These are phyloP conservation scores for Xylariaceae sp. DNA, from an alignment of 2,329 filamentous ascomycete species.

Conservation along the genomic window DNA sequence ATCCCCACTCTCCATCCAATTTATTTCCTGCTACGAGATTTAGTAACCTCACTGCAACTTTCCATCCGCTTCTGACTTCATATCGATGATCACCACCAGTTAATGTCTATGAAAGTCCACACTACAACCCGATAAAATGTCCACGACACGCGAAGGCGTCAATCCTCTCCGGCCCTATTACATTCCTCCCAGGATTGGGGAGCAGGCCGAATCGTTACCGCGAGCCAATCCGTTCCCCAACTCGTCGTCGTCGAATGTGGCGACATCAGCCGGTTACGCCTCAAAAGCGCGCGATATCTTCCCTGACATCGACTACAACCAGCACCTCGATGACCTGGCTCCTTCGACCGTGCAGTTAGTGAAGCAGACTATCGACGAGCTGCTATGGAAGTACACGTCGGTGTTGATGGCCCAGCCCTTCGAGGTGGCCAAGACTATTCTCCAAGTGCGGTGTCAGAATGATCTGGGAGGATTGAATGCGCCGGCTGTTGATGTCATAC, in stretches of 20 bases:
- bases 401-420: slow-evolving; percentile 91
- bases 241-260: slow-evolving; percentile 38
- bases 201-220: slow-evolving; percentile 40
- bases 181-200: slow-evolving; percentile 60
- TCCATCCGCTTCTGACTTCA: not conserved
- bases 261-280: slow-evolving; percentile 38
- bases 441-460: slow-evolving; percentile 67
- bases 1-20: slow-evolving; percentile 2
- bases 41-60: not conserved
- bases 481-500: slow-evolving; percentile 26
- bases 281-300: slow-evolving; percentile 77
- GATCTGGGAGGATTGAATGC: slow-evolving; percentile 37
- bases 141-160: slow-evolving; percentile 43
- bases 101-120: slow-evolving; percentile 8
- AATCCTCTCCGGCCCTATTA: slow-evolving; percentile 59
- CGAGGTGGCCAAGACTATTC: slow-evolving; percentile 88
- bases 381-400: slow-evolving; percentile 86
- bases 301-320: slow-evolving; percentile 85
- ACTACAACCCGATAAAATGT: slow-evolving; percentile 9
- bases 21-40: not conserved
- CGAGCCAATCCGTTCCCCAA: slow-evolving; percentile 43
- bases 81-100: not conserved
- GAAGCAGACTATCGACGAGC: slow-evolving; percentile 73
- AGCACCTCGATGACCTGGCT: slow-evolving; percentile 72
- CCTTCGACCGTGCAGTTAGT: slow-evolving; percentile 69